phyloP scores from a whole-genome alignment of 75 land plant species.

The Larix kaempferi region DNA sequence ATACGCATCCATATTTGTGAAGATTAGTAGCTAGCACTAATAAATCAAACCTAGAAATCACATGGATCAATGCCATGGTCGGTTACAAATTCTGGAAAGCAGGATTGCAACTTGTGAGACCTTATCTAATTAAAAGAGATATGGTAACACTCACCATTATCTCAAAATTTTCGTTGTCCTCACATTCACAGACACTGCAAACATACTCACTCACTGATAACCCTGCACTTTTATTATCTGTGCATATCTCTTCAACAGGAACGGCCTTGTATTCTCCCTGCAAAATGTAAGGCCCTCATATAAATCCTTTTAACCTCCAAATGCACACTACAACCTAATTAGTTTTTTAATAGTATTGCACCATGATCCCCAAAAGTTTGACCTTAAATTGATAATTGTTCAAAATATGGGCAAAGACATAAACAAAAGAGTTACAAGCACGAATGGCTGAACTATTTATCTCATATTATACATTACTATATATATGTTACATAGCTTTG shows the following conservation, averaged over 20 bases:
- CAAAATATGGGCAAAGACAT: too few relatives aligned
- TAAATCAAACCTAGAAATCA: too few relatives aligned
- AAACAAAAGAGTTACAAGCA: too few relatives aligned
- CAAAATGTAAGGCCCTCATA: not conserved
- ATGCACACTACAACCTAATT: not conserved
- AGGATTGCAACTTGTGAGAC: too few relatives aligned
- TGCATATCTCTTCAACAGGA: constrained; percentile 19
- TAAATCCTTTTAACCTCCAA: not conserved
- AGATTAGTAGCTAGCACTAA: too few relatives aligned
- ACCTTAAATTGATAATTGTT: constrained; percentile 17
- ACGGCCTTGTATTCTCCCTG: constrained; percentile 16
- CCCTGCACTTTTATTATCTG: constrained; percentile 12
- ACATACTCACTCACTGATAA: constrained; percentile 3
- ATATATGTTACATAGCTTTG: too few relatives aligned
- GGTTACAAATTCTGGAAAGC: too few relatives aligned
- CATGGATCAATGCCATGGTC: too few relatives aligned
- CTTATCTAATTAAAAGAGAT: not conserved
- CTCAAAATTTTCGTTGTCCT: constrained; percentile 47
- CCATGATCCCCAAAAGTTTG: not conserved
- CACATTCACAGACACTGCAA: constrained; percentile 36
- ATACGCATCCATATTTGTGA: too few relatives aligned
- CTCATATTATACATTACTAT: too few relatives aligned
- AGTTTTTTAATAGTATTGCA: not conserved
- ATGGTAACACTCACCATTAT: constrained; percentile 22
- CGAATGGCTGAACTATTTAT: too few relatives aligned